Evolutionary conservation across 2,329 filamentous ascomycete genomes (phyloP).

Genomic region (Colletotrichum theobromicola): DNA sequence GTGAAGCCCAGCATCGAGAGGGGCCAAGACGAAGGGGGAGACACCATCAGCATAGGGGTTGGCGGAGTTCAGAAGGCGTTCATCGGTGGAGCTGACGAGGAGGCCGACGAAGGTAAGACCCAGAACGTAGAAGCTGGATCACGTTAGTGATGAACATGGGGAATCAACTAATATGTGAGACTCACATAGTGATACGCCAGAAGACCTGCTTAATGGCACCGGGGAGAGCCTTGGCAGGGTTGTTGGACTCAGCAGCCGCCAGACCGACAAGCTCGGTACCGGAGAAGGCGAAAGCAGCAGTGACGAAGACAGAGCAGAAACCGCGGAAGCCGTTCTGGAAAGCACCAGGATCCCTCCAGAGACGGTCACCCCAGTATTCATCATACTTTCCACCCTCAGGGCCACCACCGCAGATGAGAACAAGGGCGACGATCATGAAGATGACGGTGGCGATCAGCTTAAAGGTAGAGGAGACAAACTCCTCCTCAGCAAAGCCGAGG

Average conservation of each 20-base stretch:
- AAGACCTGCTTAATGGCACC: slow-evolving; percentile 79
- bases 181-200: slow-evolving; percentile 53
- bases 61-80: slow-evolving; percentile 45
- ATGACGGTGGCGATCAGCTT: slow-evolving; percentile 63
- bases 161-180: accelerated
- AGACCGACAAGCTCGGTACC: slow-evolving; percentile 74
- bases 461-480: slow-evolving; percentile 59
- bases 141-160: slow-evolving; percentile 27
- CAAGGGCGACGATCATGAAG: slow-evolving; percentile 66
- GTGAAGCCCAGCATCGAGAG: slow-evolving; percentile 47
- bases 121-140: slow-evolving; percentile 46
- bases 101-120: slow-evolving; percentile 55
- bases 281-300: slow-evolving; percentile 71
- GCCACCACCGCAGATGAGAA: slow-evolving; percentile 64
- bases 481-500: slow-evolving; percentile 58
- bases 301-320: slow-evolving; percentile 72
- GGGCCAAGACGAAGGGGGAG: slow-evolving; percentile 22
- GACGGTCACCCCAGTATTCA: slow-evolving; percentile 46
- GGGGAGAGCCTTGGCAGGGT: slow-evolving; percentile 74
- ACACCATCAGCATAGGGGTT: slow-evolving; percentile 46
- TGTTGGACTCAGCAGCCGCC: slow-evolving; percentile 70
- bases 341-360: slow-evolving; percentile 49
- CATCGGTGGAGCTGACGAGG: slow-evolving; percentile 47
- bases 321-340: slow-evolving; percentile 76
- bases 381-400: slow-evolving; percentile 47